Evolutionary conservation across 2,329 filamentous ascomycete species (phyloP).

Genomic region (Alternaria gansuensis): DNA sequence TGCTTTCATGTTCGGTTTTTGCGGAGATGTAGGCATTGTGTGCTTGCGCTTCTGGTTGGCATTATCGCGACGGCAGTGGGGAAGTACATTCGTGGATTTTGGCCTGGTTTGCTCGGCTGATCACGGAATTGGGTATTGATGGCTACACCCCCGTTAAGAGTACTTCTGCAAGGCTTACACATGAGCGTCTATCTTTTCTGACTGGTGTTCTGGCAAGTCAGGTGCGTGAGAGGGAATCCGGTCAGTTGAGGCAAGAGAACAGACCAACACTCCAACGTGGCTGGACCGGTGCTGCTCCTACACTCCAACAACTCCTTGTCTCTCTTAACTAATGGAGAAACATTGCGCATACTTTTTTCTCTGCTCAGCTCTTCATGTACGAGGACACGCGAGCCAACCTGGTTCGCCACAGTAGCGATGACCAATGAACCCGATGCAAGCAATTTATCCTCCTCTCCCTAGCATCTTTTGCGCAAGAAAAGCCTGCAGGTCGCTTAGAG

Average conservation of each 20-base stretch:
- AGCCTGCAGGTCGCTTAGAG: slow-evolving; percentile 8
- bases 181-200: background rate
- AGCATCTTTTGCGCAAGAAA: background rate
- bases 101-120: background rate
- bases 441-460: background rate
- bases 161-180: background rate
- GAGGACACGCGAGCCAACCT: background rate
- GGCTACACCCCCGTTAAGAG: background rate
- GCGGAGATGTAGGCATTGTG: background rate
- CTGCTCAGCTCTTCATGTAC: background rate
- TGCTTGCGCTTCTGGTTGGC: background rate
- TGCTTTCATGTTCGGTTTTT: background rate
- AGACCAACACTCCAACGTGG: background rate
- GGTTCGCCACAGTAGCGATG: background rate
- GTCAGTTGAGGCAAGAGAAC: background rate
- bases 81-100: background rate
- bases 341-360: background rate
- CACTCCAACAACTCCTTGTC: background rate
- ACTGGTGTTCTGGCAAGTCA: background rate
- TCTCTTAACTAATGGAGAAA: background rate
- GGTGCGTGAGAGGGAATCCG: background rate
- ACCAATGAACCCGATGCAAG: background rate
- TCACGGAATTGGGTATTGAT: background rate
- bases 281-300: background rate
- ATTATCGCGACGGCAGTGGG: background rate